Base-by-base conservation (phyloP, 495 filamentous ascomycete genomes). In the Venustampulla echinocandica region DNA sequence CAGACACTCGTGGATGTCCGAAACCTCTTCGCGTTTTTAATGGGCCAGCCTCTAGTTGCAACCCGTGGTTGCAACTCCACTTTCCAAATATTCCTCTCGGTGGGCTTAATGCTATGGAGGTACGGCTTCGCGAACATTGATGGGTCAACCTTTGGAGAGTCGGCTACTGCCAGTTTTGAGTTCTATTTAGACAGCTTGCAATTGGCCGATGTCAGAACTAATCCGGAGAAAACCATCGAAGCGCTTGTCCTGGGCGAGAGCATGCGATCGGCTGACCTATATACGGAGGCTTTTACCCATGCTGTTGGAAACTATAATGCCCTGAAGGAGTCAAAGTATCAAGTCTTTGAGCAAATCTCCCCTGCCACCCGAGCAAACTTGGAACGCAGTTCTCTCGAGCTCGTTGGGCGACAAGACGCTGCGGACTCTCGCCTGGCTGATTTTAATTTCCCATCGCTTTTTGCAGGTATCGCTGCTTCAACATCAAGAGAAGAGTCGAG, bases 391-490 rank as follows among this genome's bases (percentile, higher is more conserved):
- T 77, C 82, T 24, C 74, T 95, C 52, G 87, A 94, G 54, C 72
- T 98, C 0, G 71, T 80, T 25, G 72, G 71, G 23, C 80, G 88
- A 17, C 69, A 82, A 21, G 73, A 76, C 23, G 78, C 74, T 27
- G 73, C 87, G 42, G 79, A 84, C 40, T 65, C 68, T 21, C 80
- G 84, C 11, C 69, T 97, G 23, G 72, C 82, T 36, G 75, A 65
- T 32, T 97, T 97, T 50, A 88, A 95, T 35, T 97, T 94, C 58
- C 88, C 93, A 0, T 82, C 85, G 1, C 64, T 96, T 4, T 97
- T 93, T 62, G 77, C 85, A n/a, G 93, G 92, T 30, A 73, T 86
- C 46, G 87, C 85, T 45, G 88, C 82, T 54, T 90, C 85, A 5
- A 85, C 78, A 10, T 84, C 80, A 0, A 76, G 71, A 21, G 71